Evolutionary conservation across 2,329 filamentous ascomycete species (phyloP), one percentile per base, ranked within the genome.

Genomic region (Calonectria leucothoes): DNA sequence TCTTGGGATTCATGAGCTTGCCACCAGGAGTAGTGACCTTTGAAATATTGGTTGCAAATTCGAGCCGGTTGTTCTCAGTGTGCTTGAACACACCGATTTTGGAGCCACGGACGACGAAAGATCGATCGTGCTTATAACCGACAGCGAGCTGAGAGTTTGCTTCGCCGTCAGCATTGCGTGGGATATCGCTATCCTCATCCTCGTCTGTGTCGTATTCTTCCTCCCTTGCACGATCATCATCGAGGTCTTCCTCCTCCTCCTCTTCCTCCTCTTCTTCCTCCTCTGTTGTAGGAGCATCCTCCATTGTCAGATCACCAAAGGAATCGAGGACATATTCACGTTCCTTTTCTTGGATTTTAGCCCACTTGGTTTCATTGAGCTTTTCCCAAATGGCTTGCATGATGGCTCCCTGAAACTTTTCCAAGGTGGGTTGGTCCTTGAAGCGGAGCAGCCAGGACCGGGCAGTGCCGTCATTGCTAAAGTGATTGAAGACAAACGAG

Each of bases 11-110:
- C 87, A 99, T 98, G 0, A 96, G 88, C 82, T 93, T 94, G 79
- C 97, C 97, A 55, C 91, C 91, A 2, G 96, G 95, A 0, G 96
- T 98, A 83, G 95, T 93, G 65, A 99, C 95, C 85, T 97, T 98
- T 74, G 95, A 98, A 81, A 99, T 99, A 77, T 96, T 98, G 73
- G 97, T 99, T 15, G 95, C 95, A 84, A 98, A 99, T 83, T 98
- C 94, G 20, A 99, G 90, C 77, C 96, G 93, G 83, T 98, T 97
- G 86, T 98, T 94, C 0, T 93, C 89, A 0, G 95, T 98, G 82
- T 99, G 97, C 84, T 97, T 98, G 90, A 99, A 99, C 49, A 99
- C 97, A 69, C 97, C 97, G 83, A 99, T 99, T 89, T 98, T 98
- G 79, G 96, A 97, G 37, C 97, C 97, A 76, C 97, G 94, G 52